Evolutionary conservation across 768 basidiomycete species (phyloP).

Genomic region (Cyclocybe cylindracea): DNA sequence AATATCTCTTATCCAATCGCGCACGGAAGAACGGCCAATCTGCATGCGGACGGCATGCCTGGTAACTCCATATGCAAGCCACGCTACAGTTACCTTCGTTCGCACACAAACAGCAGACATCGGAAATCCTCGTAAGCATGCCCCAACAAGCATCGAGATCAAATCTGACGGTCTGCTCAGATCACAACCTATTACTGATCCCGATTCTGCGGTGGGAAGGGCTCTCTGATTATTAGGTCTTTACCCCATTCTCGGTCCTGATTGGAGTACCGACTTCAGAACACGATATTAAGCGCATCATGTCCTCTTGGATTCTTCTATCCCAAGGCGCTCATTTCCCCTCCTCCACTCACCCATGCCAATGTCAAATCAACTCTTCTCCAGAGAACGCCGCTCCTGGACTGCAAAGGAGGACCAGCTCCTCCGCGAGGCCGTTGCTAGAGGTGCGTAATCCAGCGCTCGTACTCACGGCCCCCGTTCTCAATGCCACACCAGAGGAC

Average conservation of each 20-base stretch:
- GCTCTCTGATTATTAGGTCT: slow-evolving; percentile 16
- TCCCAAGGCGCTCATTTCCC: slow-evolving; percentile 22
- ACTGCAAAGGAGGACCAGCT: slow-evolving; percentile 54
- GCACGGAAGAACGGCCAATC: slow-evolving; percentile 11
- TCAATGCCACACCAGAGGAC: slow-evolving; percentile 45
- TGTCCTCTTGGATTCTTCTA: slow-evolving; percentile 23
- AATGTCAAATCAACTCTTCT: slow-evolving; percentile 30
- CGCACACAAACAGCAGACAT: slow-evolving; percentile 21
- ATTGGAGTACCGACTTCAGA: slow-evolving; percentile 18
- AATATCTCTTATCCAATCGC: slow-evolving; percentile 9
- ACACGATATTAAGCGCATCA: slow-evolving; percentile 28
- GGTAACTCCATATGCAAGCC: slow-evolving; percentile 27
- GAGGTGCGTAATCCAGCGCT: slow-evolving; percentile 32
- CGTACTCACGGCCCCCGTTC: slow-evolving; percentile 6
- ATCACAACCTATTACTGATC: slow-evolving; percentile 28
- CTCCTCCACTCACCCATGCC: slow-evolving; percentile 13
- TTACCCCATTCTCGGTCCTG: slow-evolving; percentile 27
- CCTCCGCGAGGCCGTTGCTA: slow-evolving; percentile 49
- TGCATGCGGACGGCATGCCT: slow-evolving; percentile 20
- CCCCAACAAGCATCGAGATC: slow-evolving; percentile 19
- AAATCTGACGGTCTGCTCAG: slow-evolving; percentile 22
- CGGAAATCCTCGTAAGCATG: slow-evolving; percentile 34
- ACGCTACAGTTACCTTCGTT: slow-evolving; percentile 13
- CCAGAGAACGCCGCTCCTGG: slow-evolving; percentile 54
- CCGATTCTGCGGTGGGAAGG: slow-evolving; percentile 33